phyloP scores from a whole-genome alignment of 1,284 basidiomycete genomes.

The Rhodotorula sp. region DNA sequence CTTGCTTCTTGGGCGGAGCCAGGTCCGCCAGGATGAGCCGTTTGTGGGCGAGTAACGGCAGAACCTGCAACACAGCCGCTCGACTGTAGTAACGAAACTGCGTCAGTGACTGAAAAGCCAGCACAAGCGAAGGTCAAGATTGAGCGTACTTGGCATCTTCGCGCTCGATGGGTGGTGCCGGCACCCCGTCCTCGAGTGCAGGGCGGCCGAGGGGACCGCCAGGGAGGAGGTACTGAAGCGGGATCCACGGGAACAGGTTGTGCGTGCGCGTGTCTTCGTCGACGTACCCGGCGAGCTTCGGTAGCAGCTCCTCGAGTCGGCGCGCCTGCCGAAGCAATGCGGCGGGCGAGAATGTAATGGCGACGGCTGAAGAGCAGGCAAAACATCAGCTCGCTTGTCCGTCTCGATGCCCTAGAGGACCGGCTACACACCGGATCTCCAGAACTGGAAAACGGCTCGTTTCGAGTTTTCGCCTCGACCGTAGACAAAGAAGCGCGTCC shows the following conservation, averaged over 20 bases:
- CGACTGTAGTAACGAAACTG: background rate
- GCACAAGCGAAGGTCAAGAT: too few relatives aligned
- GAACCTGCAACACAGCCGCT: background rate
- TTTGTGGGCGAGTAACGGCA: background rate
- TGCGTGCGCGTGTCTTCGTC: background rate
- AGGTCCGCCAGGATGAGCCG: background rate
- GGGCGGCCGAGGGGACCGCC: constrained; percentile 10
- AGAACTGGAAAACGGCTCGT: constrained; percentile 3
- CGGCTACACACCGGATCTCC: constrained; percentile 18
- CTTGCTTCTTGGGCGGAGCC: background rate
- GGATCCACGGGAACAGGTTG: constrained; percentile 20
- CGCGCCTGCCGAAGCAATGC: background rate
- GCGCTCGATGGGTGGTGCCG: background rate
- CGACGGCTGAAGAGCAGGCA: background rate
- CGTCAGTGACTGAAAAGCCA: too few relatives aligned
- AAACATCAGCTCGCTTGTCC: background rate
- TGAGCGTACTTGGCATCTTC: too few relatives aligned
- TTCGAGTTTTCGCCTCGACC: constrained; percentile 10
- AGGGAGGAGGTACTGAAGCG: constrained; percentile 13
- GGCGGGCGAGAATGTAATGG: constrained; percentile 24
- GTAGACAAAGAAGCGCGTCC: constrained; percentile 16
- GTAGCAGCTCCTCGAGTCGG: background rate
- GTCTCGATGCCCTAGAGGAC: too few relatives aligned
- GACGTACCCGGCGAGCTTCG: background rate
- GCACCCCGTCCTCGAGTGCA: background rate